These are phyloP conservation scores for Phialophora tarda DNA, from an alignment of 2,329 filamentous ascomycete species.

Conservation along the genomic window DNA sequence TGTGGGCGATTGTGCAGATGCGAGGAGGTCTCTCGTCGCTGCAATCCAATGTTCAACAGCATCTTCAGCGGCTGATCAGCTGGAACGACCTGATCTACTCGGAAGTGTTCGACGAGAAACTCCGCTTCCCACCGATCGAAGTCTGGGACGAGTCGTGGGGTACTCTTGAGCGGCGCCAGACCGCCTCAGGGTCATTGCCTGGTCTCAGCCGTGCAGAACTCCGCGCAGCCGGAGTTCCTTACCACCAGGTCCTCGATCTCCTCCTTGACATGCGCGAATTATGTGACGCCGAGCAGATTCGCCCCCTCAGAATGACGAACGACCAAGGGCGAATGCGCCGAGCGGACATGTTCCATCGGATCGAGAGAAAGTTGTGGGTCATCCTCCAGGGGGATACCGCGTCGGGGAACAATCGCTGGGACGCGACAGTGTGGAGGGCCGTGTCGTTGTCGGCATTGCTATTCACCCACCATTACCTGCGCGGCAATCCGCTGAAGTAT, in stretches of 20 bases:
- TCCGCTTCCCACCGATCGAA: constrained; percentile 23
- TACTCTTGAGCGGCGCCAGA: constrained; percentile 7
- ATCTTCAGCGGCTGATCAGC: constrained; percentile 29
- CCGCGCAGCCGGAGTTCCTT: constrained; percentile 11
- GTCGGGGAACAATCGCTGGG: constrained; percentile 8
- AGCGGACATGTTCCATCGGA: constrained; percentile 24
- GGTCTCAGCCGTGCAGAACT: constrained; percentile 22
- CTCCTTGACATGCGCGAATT: constrained; percentile 22
- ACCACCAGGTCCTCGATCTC: constrained; percentile 20
- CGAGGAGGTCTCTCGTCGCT: constrained; percentile 26
- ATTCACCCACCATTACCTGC: constrained; percentile 26
- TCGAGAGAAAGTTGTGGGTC: constrained; percentile 25
- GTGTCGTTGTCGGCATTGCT: constrained; percentile 24
- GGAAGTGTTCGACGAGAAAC: constrained; percentile 27
- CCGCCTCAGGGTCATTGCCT: constrained; percentile 6
- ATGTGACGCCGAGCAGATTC: constrained; percentile 23
- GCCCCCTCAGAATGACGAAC: constrained; percentile 11
- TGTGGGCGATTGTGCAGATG: constrained; percentile 23
- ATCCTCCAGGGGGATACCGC: constrained; percentile 9
- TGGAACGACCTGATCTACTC: constrained; percentile 32
- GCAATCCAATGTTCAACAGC: constrained; percentile 19
- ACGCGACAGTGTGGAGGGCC: constrained; percentile 21
- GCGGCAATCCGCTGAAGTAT: constrained; percentile 30
- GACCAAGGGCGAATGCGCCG: constrained; percentile 26
- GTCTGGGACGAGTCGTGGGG: constrained; percentile 30